Base-by-base conservation (phyloP, 2,329 filamentous ascomycete genomes). In the Chaetomium sp. region DNA sequence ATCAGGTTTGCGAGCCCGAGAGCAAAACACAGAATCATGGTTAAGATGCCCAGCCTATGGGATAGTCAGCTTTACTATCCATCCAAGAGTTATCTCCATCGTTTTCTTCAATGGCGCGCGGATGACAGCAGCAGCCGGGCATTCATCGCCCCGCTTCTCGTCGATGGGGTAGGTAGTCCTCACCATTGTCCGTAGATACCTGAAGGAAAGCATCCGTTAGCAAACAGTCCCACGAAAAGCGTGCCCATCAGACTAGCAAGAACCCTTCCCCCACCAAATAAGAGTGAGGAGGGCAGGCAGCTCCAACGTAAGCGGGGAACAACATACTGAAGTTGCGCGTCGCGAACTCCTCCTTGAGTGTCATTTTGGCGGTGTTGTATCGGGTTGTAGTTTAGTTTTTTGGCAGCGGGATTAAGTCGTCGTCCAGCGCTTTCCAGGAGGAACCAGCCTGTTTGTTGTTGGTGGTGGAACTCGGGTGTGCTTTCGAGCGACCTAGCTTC, bases 131-230 rank as follows among this genome's bases (percentile, higher is more conserved):
- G 5, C 48, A 49, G 47, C 12, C 37, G 7, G 4, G 6, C 37
- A n/a, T 14, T 12, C 11, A 42, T 4, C 6, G 27, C 7, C 19
- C 11, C 12, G 32, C 32, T 37, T 52, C 35, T 43, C 12, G 49
- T 52, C 33, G 53, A 12, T 12, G 41, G 50, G 48, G 12, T 36
- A 33, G 12, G 6, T 43, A 33, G 49, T 49, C 19, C 82, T 79
- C 78, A 88, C 85, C 85, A 88, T 85, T 88, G 85, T 71, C 82
- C 85, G 67, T 88, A 88, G 72, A 88, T 88, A 73, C 85, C 85
- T 88, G 64, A 56, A 56, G 46, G 44, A 32, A 66, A 76, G 35
- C 66, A 34, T n/a, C 19, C 19, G 58, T 61, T 53, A 65, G 59
- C 40, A 58, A 45, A 41, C 34, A 3, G 48, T 42, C 34, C 36